Base-by-base conservation (phyloP, 2,329 filamentous ascomycete genomes). In the Beauveria pseudobassiana region DNA sequence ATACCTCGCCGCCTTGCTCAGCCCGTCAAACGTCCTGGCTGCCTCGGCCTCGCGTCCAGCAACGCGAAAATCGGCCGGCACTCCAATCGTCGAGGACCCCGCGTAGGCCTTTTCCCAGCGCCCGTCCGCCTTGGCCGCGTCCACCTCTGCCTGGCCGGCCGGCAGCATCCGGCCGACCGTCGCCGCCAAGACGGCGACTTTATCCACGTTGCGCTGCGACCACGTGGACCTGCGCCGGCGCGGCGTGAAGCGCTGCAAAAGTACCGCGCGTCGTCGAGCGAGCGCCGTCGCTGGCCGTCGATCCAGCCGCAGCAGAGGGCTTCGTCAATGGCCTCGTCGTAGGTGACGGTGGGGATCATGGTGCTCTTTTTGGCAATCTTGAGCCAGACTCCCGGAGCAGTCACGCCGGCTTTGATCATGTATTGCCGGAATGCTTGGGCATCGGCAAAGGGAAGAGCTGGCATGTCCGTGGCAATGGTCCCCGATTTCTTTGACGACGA, bases 241-340 rank as follows among this genome's bases (percentile, higher is more conserved):
- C 1, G 83, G 84, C 1, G 83, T 85, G 73, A 84, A 87, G 9
- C 82, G 78, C 65, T 83, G 81, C 1, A 81, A 68, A 82, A 86
- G 65, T 76, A 78, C 3, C 71, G 66, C 0, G 75, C 75, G 64
- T 85, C 78, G 52, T 30, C 30, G 30, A 75, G 69, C 3, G 72
- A 62, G 20, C 72, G 73, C 2, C 73, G 73, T 2, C 76, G 76
- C 66, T 83, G 82, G 0, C 84, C 82, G 68, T 87, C 83, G 62
- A 87, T 87, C 84, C 84, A 87, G 48, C 85, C 84, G 67, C 80
- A 82, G 68, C 83, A 86, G 7, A 87, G 75, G 1, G 83, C 83
- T 40, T 76, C 71, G 67, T 86, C 80, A 20, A 87, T 75, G 1
- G 83, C 83, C 67, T 85, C 72, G 63, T 67, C 76, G 68, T 79